These are phyloP conservation scores for Ceraceosorus bombacis DNA, from an alignment of 1,284 basidiomycete genomes.

Conservation along the genomic window DNA sequence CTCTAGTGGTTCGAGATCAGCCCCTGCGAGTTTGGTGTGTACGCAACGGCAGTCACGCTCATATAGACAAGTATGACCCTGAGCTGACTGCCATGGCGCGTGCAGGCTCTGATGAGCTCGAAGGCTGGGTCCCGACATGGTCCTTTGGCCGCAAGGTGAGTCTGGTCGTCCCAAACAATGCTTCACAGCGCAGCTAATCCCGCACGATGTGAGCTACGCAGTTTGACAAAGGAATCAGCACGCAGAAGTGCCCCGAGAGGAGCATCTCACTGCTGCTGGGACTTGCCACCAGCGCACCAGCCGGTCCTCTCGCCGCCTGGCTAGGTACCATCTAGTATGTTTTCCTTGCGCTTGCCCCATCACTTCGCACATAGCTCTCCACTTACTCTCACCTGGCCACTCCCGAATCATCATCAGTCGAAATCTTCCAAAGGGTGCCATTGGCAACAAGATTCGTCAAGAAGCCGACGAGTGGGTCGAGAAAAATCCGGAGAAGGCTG, in stretches of 20 bases:
- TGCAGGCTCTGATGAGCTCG: slow-evolving; percentile 30
- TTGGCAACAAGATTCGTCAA: slow-evolving; percentile 6
- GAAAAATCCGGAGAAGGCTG: slow-evolving; percentile 11
- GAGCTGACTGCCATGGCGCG: no score
- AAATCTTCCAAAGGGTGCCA: slow-evolving; percentile 25
- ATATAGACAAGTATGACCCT: no score
- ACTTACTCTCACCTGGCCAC: no score
- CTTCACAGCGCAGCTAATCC: no score
- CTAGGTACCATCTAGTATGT: slow-evolving; percentile 29
- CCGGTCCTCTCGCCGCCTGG: slow-evolving; percentile 41
- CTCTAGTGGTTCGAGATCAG: slow-evolving; percentile 44
- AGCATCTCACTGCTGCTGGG: slow-evolving; percentile 42
- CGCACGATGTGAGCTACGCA: slow-evolving; percentile 11
- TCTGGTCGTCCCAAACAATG: no score
- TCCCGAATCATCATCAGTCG: slow-evolving; percentile 6
- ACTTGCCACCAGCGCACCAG: slow-evolving; percentile 46
- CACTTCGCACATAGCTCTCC: no score
- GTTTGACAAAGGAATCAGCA: slow-evolving; percentile 30
- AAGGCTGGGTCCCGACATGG: slow-evolving; percentile 49
- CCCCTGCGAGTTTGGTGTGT: slow-evolving; percentile 41
- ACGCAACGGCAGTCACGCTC: no score
- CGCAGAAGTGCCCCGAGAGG: slow-evolving; percentile 22
- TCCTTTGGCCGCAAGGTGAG: slow-evolving; percentile 25
- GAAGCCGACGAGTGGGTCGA: slow-evolving; percentile 11
- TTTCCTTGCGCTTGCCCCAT: no score